Evolutionary conservation across 225 moss, liverwort and hornwort species (phyloP).

Genomic region (Polytrichum commune): DNA sequence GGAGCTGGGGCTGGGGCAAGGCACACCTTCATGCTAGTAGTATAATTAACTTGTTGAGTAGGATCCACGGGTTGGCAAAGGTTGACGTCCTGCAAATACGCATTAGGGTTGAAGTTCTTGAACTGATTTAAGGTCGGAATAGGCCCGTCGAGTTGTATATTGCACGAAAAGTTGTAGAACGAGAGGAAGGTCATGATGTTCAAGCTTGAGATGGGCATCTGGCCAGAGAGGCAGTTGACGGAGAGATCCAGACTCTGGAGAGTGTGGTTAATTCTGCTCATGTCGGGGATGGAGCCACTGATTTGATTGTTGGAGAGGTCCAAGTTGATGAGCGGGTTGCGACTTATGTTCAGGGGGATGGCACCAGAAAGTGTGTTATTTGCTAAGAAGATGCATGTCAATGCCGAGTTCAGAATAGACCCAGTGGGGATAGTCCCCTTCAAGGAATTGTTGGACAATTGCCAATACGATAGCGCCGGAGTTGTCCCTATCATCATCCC

Average conservation of each 20-base stretch:
- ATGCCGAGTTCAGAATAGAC: constrained; percentile 4
- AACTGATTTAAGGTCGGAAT: constrained; percentile 33
- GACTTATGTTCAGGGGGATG: constrained; percentile 42
- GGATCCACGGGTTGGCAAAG: constrained; percentile 27
- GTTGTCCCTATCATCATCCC: constrained; percentile 24
- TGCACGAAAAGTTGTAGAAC: constrained; percentile 38
- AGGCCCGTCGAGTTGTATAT: constrained; percentile 20
- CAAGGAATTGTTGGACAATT: constrained; percentile 59
- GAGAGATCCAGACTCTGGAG: constrained; percentile 37
- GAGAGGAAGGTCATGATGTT: constrained; percentile 26
- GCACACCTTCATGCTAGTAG: constrained; percentile 21
- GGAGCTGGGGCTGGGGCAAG: background rate
- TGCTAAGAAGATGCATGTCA: constrained; percentile 30
- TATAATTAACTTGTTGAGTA: constrained; percentile 14
- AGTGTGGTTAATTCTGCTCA: constrained; percentile 27
- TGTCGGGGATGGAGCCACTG: constrained; percentile 31
- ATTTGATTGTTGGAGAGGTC: constrained; percentile 44
- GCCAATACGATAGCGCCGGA: constrained; percentile 33
- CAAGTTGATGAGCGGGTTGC: constrained; percentile 36
- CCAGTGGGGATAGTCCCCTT: constrained; percentile 47
- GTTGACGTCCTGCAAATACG: constrained; percentile 23
- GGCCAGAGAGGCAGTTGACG: constrained; percentile 37
- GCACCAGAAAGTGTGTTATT: constrained; percentile 31
- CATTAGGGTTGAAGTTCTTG: constrained; percentile 19
- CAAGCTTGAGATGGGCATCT: constrained; percentile 28